These are phyloP conservation scores for Babesia bigemina DNA, from an alignment of 169 alveolate genomes.

Conservation along the genomic window DNA sequence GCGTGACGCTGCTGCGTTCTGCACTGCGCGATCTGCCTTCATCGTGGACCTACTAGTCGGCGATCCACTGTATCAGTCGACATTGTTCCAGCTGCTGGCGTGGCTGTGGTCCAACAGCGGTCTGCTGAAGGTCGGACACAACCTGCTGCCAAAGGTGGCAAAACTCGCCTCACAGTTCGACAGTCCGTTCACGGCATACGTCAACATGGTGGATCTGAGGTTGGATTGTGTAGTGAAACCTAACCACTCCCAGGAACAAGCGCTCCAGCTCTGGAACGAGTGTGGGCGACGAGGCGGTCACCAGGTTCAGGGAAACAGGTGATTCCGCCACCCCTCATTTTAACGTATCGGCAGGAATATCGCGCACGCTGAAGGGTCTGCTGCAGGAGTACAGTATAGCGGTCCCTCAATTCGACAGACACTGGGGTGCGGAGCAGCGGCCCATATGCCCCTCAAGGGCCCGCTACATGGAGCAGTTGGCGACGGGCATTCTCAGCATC, in stretches of 20 bases:
- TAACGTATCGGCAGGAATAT: conserved; percentile 13
- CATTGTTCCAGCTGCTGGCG: conserved; percentile 42
- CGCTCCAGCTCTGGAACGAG: neutral
- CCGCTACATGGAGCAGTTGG: conserved; percentile 24
- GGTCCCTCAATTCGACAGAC: neutral
- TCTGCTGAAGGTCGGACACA: conserved; percentile 58
- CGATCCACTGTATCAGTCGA: conserved; percentile 37
- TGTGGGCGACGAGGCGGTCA: neutral
- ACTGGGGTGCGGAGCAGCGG: conserved; percentile 32
- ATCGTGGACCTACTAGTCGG: conserved; percentile 35
- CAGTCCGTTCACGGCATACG: conserved; percentile 42
- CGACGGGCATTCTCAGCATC: conserved; percentile 41
- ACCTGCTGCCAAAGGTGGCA: conserved; percentile 48
- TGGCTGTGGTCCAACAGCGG: conserved; percentile 48
- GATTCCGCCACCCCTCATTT: neutral
- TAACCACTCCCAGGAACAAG: neutral
- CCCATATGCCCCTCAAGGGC: conserved; percentile 43
- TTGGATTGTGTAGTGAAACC: neutral
- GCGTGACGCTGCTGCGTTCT: conserved; percentile 26
- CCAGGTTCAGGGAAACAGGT: conserved; percentile 19
- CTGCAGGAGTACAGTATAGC: conserved; percentile 54
- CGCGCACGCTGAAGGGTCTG: conserved; percentile 42
- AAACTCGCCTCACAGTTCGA: conserved; percentile 43
- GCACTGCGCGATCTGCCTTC: conserved; percentile 3
- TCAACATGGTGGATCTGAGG: conserved; percentile 53